Percentiles rank a stretch among this genome's conserved stretches.
Evolutionary conservation across 352 stramenopile species (phyloP).

Genomic region (Globisporangium radiosum): DNA sequence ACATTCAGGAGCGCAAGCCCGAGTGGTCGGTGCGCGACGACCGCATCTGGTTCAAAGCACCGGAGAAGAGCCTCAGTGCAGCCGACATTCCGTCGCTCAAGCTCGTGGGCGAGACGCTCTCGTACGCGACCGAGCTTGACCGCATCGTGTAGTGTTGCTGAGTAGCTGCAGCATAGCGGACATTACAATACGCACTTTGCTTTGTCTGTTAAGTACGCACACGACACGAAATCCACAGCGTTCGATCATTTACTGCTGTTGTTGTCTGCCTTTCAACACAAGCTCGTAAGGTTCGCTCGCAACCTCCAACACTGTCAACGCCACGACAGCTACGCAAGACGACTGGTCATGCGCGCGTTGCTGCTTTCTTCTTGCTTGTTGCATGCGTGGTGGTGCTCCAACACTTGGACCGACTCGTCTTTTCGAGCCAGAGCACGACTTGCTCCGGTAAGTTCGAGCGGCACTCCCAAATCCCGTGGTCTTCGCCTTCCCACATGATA

Average conservation of each 20-base stretch:
- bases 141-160: conserved; percentile 74
- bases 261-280: too few species aligned
- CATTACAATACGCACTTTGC: too few species aligned
- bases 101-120: conserved; percentile 92
- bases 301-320: too few species aligned
- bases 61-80: conserved; percentile 79
- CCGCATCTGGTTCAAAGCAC: conserved; percentile 87
- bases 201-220: too few species aligned
- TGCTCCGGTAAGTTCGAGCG: conserved; percentile 43
- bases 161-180: too few species aligned
- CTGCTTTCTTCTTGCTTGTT: conserved; percentile 31
- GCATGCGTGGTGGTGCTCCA: too few species aligned
- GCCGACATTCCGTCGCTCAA: conserved; percentile 93
- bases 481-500: conserved; percentile 58
- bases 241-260: too few species aligned
- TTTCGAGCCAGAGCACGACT: conserved; percentile 64
- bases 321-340: too few species aligned
- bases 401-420: conserved; percentile 29
- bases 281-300: too few species aligned
- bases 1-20: conserved; percentile 83
- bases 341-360: conserved; percentile 10
- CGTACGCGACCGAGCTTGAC: conserved; percentile 94
- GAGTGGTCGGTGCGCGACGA: conserved; percentile 88
- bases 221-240: too few species aligned
- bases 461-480: conserved; percentile 43